phyloP scores from a whole-genome alignment of 176 grass and related monocot genomes.

The Juncus effusus region DNA sequence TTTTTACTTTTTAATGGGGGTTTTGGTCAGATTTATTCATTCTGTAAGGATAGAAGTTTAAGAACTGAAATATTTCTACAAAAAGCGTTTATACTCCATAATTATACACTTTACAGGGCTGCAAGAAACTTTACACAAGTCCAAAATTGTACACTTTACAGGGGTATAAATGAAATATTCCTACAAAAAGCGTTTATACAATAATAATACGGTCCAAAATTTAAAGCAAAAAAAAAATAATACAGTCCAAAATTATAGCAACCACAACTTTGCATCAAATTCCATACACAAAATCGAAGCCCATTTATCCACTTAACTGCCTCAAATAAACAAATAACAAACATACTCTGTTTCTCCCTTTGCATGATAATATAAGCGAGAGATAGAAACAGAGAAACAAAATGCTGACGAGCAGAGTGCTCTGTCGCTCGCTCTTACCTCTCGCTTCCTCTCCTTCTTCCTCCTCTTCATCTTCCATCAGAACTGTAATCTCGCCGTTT shows the following conservation, averaged over 20 bases:
- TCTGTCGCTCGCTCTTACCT: slow-evolving; percentile 19
- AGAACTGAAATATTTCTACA: not conserved
- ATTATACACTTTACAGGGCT: not conserved
- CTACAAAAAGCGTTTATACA: not conserved
- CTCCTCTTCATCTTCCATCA: slow-evolving; percentile 24
- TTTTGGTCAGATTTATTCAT: too few relatives aligned
- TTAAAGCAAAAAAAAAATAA: not conserved
- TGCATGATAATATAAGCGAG: not conserved
- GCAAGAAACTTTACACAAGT: too few relatives aligned
- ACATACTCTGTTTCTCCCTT: too few relatives aligned
- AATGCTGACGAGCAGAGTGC: slow-evolving; percentile 22
- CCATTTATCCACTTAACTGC: slow-evolving; percentile 16
- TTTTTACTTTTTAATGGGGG: too few relatives aligned
- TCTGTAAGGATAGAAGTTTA: too few relatives aligned
- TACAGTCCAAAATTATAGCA: not conserved
- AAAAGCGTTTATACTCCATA: too few relatives aligned
- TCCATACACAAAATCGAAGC: slow-evolving; percentile 9
- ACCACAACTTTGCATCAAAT: slow-evolving; percentile 18
- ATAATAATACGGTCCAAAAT: not conserved
- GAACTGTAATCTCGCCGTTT: slow-evolving; percentile 30
- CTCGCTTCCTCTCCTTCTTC: slow-evolving; percentile 18
- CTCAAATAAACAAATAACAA: slow-evolving; percentile 1
- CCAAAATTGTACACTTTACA: not conserved
- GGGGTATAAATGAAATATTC: not conserved
- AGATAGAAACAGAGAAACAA: not conserved